These are phyloP conservation scores for Solanum pennellii DNA, from an alignment of 257 asterid genomes.

Conservation along the genomic window DNA sequence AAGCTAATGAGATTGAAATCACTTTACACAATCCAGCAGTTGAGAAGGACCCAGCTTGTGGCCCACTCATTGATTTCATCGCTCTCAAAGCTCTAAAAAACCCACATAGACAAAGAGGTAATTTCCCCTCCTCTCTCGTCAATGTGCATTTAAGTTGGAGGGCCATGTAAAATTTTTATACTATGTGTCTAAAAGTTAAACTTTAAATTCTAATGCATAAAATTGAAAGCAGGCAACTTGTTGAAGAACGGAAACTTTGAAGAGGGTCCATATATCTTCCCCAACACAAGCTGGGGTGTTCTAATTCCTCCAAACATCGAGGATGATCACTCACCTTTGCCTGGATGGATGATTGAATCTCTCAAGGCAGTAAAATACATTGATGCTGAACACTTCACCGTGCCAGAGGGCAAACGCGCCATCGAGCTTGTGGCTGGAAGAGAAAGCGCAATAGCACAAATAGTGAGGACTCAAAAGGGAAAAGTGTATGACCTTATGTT, in stretches of 20 bases:
- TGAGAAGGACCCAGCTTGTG: constrained; percentile 62
- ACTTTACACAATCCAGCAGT: constrained; percentile 48
- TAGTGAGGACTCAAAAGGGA: constrained; percentile 24
- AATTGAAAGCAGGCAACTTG: constrained; percentile 40
- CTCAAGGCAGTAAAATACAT: constrained; percentile 74
- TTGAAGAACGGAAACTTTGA: constrained; percentile 81
- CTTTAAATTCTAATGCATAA: neutral
- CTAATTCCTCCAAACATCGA: constrained; percentile 73
- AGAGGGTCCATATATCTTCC: constrained; percentile 74
- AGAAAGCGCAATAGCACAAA: constrained; percentile 56
- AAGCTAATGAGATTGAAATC: constrained; percentile 27
- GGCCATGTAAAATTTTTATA: neutral
- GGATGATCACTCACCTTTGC: constrained; percentile 75
- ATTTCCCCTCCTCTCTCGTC: neutral
- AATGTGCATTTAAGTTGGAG: neutral
- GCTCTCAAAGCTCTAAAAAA: constrained; percentile 47
- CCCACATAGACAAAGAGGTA: constrained; percentile 46
- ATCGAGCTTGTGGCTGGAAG: constrained; percentile 66
- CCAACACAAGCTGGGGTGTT: constrained; percentile 48
- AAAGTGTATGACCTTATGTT: constrained; percentile 38
- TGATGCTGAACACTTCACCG: constrained; percentile 52
- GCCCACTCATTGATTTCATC: constrained; percentile 67
- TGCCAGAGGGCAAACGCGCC: constrained; percentile 63
- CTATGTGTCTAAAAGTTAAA: neutral
- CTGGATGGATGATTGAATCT: constrained; percentile 78